Conservation (phyloP, 2,329 filamentous ascomycete species). For the Chrysoporthe deuterocubensis region DNA sequence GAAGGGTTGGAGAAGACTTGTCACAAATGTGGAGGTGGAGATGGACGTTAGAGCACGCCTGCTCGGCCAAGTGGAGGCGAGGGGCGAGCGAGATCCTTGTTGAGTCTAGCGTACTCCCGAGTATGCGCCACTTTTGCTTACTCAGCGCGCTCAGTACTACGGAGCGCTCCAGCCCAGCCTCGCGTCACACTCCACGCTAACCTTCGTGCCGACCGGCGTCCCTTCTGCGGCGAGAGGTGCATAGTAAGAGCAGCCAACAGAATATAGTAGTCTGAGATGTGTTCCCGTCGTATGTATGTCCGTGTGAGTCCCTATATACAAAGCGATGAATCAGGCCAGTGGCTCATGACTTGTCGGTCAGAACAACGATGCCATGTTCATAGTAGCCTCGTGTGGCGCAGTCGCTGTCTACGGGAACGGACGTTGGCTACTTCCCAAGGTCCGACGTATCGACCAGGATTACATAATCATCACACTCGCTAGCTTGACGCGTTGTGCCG, state of each 20-base stretch:
- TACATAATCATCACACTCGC: background rate
- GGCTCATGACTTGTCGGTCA: no score
- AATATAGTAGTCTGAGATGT: no score
- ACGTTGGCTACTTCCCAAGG: background rate
- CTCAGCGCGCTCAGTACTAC: background rate
- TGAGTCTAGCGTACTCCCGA: background rate
- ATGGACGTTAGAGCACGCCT: slow-evolving; percentile 8
- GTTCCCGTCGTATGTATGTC: no score
- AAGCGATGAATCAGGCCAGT: no score
- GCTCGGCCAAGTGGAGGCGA: background rate
- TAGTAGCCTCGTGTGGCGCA: no score
- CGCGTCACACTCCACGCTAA: background rate
- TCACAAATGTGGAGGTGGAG: slow-evolving; percentile 26
- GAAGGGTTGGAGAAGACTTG: slow-evolving; percentile 24
- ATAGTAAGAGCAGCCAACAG: no score
- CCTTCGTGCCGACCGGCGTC: background rate
- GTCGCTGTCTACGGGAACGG: background rate
- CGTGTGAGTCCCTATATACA: no score
- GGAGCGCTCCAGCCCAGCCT: background rate
- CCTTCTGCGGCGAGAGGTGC: no score
- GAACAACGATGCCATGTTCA: no score
- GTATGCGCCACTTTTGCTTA: background rate
- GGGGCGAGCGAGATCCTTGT: background rate
- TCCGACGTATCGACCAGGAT: background rate
- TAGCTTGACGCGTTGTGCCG: slow-evolving; percentile 35